Evolutionary conservation across 2,329 filamentous ascomycete genomes (phyloP).

Genomic region (Pestalotiopsis sp.): DNA sequence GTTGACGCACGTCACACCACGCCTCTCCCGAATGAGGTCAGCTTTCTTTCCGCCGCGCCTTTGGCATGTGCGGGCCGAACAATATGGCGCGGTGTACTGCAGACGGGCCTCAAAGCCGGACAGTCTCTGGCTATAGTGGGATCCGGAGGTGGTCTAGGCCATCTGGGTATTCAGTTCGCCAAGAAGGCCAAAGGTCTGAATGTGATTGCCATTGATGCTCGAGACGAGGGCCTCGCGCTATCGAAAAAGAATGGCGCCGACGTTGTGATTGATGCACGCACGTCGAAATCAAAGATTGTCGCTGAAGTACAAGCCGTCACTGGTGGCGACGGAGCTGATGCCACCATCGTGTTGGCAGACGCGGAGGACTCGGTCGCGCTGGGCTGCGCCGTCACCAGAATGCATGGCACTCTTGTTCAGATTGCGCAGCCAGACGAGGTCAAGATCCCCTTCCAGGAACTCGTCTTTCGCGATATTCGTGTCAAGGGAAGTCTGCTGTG

Average conservation of each 20-base stretch:
- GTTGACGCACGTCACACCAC: constrained; percentile 50
- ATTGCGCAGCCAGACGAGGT: constrained; percentile 62
- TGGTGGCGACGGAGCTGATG: constrained; percentile 50
- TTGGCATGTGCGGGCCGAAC: constrained; percentile 39
- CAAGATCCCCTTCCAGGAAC: constrained; percentile 63
- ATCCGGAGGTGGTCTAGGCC: constrained; percentile 54
- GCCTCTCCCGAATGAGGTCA: constrained; percentile 48
- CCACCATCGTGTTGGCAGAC: constrained; percentile 57
- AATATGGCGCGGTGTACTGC: constrained; percentile 12
- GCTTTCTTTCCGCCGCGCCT: constrained; percentile 54
- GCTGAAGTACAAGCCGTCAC: constrained; percentile 49
- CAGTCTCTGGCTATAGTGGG: constrained; percentile 48
- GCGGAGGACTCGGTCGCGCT: constrained; percentile 49
- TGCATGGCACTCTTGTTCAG: constrained; percentile 61
- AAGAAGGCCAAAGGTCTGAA: constrained; percentile 47
- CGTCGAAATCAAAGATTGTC: constrained; percentile 48
- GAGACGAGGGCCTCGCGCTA: constrained; percentile 54
- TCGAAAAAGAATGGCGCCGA: constrained; percentile 51
- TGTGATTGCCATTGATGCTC: constrained; percentile 56
- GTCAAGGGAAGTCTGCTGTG: constrained; percentile 39
- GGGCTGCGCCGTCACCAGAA: constrained; percentile 58
- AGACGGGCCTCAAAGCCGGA: constrained; percentile 18
- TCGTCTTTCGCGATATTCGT: constrained; percentile 29
- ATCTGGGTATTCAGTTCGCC: constrained; percentile 53
- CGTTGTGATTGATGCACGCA: constrained; percentile 52